Evolutionary conservation across 2,329 filamentous ascomycete species (phyloP).

Genomic region (Cladophialophora yegresii): DNA sequence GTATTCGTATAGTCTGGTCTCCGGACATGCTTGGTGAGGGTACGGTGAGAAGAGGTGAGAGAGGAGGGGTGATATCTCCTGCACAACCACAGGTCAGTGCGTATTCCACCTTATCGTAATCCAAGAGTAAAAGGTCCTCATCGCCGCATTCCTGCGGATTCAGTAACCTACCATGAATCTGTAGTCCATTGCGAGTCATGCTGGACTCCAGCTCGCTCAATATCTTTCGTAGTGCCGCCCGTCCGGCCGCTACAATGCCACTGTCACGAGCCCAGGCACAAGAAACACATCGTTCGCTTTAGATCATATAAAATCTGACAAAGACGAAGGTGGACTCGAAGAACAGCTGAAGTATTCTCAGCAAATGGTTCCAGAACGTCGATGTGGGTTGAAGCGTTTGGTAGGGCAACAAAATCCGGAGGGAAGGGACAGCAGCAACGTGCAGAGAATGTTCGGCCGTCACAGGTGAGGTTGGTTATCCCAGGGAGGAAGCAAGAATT

Average conservation of each 20-base stretch:
- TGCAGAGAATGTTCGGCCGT: constrained; percentile 1
- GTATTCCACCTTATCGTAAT: background rate
- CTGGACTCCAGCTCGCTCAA: constrained; percentile 18
- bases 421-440: background rate
- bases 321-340: background rate
- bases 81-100: constrained; percentile 14
- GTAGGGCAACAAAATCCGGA: background rate
- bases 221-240: constrained; percentile 18
- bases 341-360: background rate
- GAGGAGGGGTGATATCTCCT: constrained; percentile 29
- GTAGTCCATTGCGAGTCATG: constrained; percentile 29
- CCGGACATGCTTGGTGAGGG: constrained; percentile 17
- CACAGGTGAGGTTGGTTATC: constrained; percentile 6
- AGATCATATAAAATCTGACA: background rate
- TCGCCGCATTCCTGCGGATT: background rate
- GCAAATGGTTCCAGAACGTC: background rate
- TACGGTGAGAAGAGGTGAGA: constrained; percentile 28
- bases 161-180: constrained; percentile 25
- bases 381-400: background rate
- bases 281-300: constrained; percentile 20
- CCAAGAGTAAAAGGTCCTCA: constrained; percentile 1
- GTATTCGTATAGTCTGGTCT: constrained; percentile 38
- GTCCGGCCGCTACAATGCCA: constrained; percentile 21
- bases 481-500: constrained; percentile 8
- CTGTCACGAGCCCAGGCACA: constrained; percentile 17